Percentiles rank a stretch among this genome's conserved stretches.
Evolutionary conservation across 208 protist genomes (phyloP).

Genomic region (Crithidia bombi): DNA sequence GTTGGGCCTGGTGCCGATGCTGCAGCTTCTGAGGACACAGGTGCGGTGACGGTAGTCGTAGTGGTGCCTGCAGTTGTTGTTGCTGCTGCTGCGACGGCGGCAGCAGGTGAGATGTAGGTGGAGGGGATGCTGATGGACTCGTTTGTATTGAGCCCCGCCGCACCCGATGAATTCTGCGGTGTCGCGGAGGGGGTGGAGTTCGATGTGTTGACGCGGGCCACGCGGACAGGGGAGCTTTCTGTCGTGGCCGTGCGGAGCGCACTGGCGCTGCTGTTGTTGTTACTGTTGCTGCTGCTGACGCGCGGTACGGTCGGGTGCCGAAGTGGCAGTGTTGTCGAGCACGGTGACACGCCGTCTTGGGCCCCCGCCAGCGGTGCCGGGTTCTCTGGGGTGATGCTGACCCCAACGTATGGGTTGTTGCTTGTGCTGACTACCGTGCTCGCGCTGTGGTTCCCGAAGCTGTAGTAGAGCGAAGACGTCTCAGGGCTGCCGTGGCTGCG

Average conservation of each 20-base stretch:
- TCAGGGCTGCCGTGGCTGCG: constrained; percentile 10
- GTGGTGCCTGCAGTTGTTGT: not conserved
- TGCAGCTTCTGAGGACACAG: too few relatives aligned
- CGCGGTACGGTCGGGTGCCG: not conserved
- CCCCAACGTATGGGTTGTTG: constrained; percentile 30
- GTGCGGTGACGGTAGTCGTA: too few relatives aligned
- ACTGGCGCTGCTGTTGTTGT: not conserved
- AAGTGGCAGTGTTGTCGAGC: constrained; percentile 1
- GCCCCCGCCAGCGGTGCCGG: not conserved
- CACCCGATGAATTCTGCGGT: constrained; percentile 9
- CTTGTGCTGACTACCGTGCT: constrained; percentile 13
- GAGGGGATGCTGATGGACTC: not conserved
- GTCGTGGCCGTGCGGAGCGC: not conserved
- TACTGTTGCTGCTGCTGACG: not conserved
- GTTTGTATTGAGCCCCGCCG: constrained; percentile 5
- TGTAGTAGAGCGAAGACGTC: constrained; percentile 20
- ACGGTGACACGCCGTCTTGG: constrained; percentile 9
- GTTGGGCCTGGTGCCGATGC: not conserved
- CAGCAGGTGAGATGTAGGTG: not conserved
- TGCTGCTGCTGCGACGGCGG: not conserved
- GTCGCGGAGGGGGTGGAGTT: constrained; percentile 4
- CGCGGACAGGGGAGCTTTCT: not conserved
- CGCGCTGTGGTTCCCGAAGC: constrained; percentile 15
- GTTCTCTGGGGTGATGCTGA: constrained; percentile 19
- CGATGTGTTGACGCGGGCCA: constrained; percentile 3